Evolutionary conservation across 148 eudicot species (phyloP).

Genomic region (Diospyros kaki): DNA sequence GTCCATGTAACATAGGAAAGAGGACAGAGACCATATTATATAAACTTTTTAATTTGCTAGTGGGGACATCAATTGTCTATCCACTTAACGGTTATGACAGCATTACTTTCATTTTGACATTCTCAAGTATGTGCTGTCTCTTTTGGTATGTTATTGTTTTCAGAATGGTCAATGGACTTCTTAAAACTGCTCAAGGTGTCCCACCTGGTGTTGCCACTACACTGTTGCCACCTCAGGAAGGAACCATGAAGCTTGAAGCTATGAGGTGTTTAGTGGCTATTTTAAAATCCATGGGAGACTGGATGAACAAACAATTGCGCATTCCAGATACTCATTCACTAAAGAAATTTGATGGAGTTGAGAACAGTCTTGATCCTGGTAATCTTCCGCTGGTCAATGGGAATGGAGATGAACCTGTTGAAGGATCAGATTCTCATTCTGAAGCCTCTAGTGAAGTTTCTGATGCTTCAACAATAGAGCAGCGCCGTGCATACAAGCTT

Average conservation of each 20-base stretch:
- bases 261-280: constrained; percentile 91
- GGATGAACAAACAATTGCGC: constrained; percentile 90
- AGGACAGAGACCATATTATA: too few relatives aligned
- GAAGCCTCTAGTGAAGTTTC: constrained; percentile 84
- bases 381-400: constrained; percentile 64
- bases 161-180: constrained; percentile 99
- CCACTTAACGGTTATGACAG: not conserved
- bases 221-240: constrained; percentile 89
- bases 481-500: constrained; percentile 97
- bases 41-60: not conserved
- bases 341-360: constrained; percentile 51
- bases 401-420: constrained; percentile 61
- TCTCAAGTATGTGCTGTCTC: not conserved
- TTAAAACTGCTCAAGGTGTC: constrained; percentile 99
- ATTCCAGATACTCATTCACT: constrained; percentile 76
- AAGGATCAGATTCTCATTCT: constrained; percentile 73
- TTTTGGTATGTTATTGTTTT: constrained; percentile 10
- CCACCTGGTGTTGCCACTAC: constrained; percentile 84
- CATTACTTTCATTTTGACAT: not conserved
- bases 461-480: constrained; percentile 84
- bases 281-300: constrained; percentile 93
- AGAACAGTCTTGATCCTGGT: constrained; percentile 50
- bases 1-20: too few relatives aligned
- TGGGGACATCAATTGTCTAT: not conserved
- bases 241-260: constrained; percentile 80